Percentiles rank a stretch among this genome's conserved stretches.
phyloP scores from a whole-genome alignment of 805 yeast genomes.

The Danielia oregonensis region DNA sequence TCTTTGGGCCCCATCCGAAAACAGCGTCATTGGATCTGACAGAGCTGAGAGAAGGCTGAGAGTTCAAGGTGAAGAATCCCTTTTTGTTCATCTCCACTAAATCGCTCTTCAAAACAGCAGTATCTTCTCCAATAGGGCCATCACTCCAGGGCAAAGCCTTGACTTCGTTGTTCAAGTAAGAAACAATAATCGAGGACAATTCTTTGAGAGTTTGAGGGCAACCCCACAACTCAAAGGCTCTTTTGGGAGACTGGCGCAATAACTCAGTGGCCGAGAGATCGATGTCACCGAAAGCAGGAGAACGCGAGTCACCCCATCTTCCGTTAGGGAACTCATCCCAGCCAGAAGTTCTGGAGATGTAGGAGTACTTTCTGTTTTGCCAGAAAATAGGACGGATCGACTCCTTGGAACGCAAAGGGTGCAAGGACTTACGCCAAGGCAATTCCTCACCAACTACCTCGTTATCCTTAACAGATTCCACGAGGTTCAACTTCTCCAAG shows the following conservation, averaged over 20 bases:
- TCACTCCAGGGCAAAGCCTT: conserved; percentile 92
- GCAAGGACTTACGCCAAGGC: conserved; percentile 93
- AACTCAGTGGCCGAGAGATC: conserved; percentile 77
- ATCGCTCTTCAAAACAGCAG: conserved; percentile 54
- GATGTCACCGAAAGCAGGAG: conserved; percentile 94
- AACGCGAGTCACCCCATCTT: conserved; percentile 96
- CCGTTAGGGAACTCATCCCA: conserved; percentile 99
- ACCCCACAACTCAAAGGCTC: conserved; percentile 87
- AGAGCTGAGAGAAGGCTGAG: conserved; percentile 92
- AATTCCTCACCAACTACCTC: conserved; percentile 40
- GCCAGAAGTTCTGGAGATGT: conserved; percentile 81
- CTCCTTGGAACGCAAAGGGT: conserved; percentile 75
- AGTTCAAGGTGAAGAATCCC: conserved; percentile 80
- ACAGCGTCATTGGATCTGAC: conserved; percentile 62
- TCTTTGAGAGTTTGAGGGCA: conserved; percentile 60
- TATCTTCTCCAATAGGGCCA: conserved; percentile 78
- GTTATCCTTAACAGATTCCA: conserved; percentile 40
- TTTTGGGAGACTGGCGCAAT: conserved; percentile 77
- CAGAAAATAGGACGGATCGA: conserved; percentile 92
- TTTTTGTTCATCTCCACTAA: conserved; percentile 61
- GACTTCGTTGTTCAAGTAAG: conserved; percentile 69
- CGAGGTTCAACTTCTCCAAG: conserved; percentile 65
- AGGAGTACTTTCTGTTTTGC: conserved; percentile 89
- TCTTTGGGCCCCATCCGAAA: conserved; percentile 93
- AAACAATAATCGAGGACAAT: conserved; percentile 57